These are phyloP conservation scores for Colletotrichum nymphaeae DNA, from an alignment of 2,329 filamentous ascomycete genomes.

Conservation along the genomic window DNA sequence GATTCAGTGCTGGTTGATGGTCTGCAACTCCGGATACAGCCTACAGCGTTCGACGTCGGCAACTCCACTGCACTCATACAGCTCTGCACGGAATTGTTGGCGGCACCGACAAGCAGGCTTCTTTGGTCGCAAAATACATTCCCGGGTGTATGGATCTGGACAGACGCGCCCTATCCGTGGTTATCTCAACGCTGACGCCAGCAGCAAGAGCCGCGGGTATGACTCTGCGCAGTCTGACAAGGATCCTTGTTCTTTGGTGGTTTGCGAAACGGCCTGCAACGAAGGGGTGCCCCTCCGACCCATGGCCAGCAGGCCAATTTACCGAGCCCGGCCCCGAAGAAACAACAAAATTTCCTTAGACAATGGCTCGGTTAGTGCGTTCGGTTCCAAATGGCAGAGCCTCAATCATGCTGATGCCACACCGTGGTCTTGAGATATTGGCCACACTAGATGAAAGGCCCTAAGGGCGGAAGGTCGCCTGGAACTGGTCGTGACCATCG, in stretches of 20 bases:
- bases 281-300: slow-evolving; percentile 5
- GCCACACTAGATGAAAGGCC: background rate
- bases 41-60: background rate
- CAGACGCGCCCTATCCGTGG: background rate
- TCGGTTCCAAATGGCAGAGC: background rate
- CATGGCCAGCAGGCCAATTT: background rate
- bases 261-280: slow-evolving; percentile 25
- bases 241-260: slow-evolving; percentile 8
- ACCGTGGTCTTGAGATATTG: background rate
- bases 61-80: background rate
- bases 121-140: background rate
- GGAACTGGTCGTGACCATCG: background rate
- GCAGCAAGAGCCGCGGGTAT: background rate
- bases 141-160: background rate
- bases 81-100: background rate
- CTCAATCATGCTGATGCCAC: background rate
- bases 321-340: background rate
- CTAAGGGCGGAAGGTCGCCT: background rate
- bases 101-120: background rate
- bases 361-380: background rate
- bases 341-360: background rate
- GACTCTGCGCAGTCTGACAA: background rate
- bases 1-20: background rate
- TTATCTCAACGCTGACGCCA: background rate
- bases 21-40: background rate